Percentiles rank a stretch among this genome's conserved stretches.
Evolutionary conservation across 768 basidiomycete genomes (phyloP).

Genomic region (Fomitopsis pulvina): DNA sequence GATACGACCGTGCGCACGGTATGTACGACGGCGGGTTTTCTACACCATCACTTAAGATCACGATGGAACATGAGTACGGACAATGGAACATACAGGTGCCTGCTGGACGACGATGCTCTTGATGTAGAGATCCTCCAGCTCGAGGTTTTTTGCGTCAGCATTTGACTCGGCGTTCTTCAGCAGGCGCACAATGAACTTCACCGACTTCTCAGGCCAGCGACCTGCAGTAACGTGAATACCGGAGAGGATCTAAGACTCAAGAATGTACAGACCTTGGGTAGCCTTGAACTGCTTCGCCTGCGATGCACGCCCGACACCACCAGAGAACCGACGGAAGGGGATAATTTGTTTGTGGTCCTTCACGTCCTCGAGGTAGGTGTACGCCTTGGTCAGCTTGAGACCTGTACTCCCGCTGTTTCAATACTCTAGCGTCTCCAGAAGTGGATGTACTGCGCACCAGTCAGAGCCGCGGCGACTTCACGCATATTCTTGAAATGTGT

Average conservation of each 20-base stretch:
- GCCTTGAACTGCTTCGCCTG: slow-evolving; percentile 97
- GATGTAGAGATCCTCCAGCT: slow-evolving; percentile 87
- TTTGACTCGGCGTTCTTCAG: slow-evolving; percentile 99
- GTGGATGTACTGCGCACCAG: slow-evolving; percentile 48
- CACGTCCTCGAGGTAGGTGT: slow-evolving; percentile 89
- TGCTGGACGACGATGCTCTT: slow-evolving; percentile 98
- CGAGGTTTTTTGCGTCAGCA: slow-evolving; percentile 95
- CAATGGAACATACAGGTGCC: slow-evolving; percentile 70
- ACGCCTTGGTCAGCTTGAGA: slow-evolving; percentile 90
- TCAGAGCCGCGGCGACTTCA: slow-evolving; percentile 92
- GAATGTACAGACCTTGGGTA: slow-evolving; percentile 75
- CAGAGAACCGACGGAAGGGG: slow-evolving; percentile 93
- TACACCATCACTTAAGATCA: slow-evolving; percentile 23
- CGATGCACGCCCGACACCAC: slow-evolving; percentile 90
- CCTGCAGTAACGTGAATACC: slow-evolving; percentile 39
- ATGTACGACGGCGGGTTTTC: slow-evolving; percentile 99
- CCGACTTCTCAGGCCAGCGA: slow-evolving; percentile 99
- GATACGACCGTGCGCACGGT: slow-evolving; percentile 96
- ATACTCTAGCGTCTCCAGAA: neutral
- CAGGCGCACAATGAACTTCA: slow-evolving; percentile 89
- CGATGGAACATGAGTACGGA: neutral
- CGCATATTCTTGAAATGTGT: slow-evolving; percentile 99
- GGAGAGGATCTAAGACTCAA: neutral
- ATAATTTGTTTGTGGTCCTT: slow-evolving; percentile 95
- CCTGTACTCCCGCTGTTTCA: slow-evolving; percentile 40